phyloP scores from a whole-genome alignment of 1,139 yeast species.

The Magnusiomyces sp. region DNA sequence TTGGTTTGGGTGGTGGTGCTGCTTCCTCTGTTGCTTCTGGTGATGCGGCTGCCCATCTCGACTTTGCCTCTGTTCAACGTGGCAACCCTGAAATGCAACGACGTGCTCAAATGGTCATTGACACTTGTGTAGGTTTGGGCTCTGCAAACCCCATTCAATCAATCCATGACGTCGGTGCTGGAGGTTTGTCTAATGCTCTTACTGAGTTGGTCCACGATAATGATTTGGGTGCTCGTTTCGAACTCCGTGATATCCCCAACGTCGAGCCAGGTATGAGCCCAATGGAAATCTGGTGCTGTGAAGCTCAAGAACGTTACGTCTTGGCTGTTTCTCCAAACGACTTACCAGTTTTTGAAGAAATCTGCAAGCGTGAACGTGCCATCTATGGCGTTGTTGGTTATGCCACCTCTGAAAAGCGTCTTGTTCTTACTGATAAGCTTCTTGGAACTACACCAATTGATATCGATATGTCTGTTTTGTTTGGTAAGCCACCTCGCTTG shows the following conservation, averaged over 20 bases:
- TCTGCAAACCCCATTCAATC: constrained; percentile 81
- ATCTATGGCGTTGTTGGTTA: constrained; percentile 93
- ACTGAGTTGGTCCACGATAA: constrained; percentile 98
- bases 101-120: constrained; percentile 97
- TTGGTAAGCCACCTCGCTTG: constrained; percentile 97
- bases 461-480: constrained; percentile 90
- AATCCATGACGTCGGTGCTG: constrained; percentile 99
- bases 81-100: constrained; percentile 99
- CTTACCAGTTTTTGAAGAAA: constrained; percentile 57
- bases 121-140: constrained; percentile 83
- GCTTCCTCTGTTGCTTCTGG: constrained; percentile 95
- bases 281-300: constrained; percentile 99
- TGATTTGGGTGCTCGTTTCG: constrained; percentile 88
- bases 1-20: constrained; percentile 99
- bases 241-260: constrained; percentile 80
- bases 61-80: constrained; percentile 97
- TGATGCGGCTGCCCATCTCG: constrained; percentile 90
- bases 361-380: constrained; percentile 94
- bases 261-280: constrained; percentile 99
- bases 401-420: constrained; percentile 80
- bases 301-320: constrained; percentile 97
- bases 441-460: constrained; percentile 82
- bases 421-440: constrained; percentile 71
- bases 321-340: constrained; percentile 83
- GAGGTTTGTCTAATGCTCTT: constrained; percentile 93